These are phyloP conservation scores for Dactylorhiza incarnata DNA, from an alignment of 106 monocot species.

Conservation along the genomic window DNA sequence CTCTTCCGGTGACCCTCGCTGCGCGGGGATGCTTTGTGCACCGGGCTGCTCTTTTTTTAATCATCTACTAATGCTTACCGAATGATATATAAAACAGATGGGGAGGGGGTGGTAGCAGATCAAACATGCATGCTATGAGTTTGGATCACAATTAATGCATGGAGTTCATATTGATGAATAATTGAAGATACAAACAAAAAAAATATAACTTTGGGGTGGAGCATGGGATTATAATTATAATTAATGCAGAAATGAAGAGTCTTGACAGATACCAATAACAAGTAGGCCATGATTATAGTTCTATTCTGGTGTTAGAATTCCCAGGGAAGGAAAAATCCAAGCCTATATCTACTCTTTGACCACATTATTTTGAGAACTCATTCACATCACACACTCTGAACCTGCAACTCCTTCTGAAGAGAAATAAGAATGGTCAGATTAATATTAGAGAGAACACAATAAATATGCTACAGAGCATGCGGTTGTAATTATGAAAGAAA, in stretches of 20 bases:
- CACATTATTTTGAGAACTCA: background rate
- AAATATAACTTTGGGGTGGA: background rate
- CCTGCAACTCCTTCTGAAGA: background rate
- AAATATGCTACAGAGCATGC: too few species aligned
- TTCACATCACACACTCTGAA: background rate
- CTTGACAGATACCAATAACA: background rate
- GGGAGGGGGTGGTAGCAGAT: background rate
- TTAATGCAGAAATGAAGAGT: background rate
- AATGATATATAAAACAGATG: too few species aligned
- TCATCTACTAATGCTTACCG: too few species aligned
- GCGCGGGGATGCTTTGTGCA: too few species aligned
- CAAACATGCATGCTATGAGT: background rate
- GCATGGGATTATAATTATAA: background rate
- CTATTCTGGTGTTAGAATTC: background rate
- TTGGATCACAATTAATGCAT: background rate
- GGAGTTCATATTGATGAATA: too few species aligned
- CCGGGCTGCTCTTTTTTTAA: too few species aligned
- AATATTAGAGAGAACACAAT: too few species aligned
- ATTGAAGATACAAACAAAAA: background rate
- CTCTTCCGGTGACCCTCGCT: too few species aligned
- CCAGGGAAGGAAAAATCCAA: background rate
- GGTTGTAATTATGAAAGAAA: too few species aligned
- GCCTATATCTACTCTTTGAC: background rate
- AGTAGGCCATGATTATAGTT: background rate
- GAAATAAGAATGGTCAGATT: too few species aligned